Evolutionary conservation across 768 basidiomycete genomes (phyloP).

Genomic region (Hericium rajendrae): DNA sequence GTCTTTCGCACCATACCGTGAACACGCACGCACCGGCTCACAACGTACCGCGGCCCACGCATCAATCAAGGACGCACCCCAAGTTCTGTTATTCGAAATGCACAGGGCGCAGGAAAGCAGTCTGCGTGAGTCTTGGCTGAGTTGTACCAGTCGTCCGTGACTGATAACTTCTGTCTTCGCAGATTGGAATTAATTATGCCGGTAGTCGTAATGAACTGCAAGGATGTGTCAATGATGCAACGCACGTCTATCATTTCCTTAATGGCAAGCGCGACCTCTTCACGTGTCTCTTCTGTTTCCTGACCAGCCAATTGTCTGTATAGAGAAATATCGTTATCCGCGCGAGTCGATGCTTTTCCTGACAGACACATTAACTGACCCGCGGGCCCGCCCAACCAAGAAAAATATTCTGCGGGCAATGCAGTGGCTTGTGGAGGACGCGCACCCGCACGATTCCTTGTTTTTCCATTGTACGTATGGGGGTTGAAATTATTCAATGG

Average conservation of each 20-base stretch:
- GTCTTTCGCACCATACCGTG: not conserved
- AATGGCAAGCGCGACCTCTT: conserved; percentile 10
- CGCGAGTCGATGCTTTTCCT: conserved; percentile 40
- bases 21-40: not conserved
- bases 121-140: not conserved
- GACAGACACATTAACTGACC: conserved; percentile 30
- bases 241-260: conserved; percentile 34
- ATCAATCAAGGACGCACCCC: not conserved
- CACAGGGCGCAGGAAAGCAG: not conserved
- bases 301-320: not conserved
- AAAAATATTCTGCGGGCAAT: conserved; percentile 40
- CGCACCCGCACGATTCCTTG: conserved; percentile 35
- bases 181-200: conserved; percentile 39
- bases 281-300: not conserved
- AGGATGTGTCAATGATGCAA: conserved; percentile 43
- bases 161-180: not conserved
- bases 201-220: conserved; percentile 26
- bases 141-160: not conserved
- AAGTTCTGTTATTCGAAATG: not conserved
- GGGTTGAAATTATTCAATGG: not conserved
- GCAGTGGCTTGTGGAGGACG: conserved; percentile 40
- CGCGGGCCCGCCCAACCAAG: conserved; percentile 31
- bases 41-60: not conserved
- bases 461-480: conserved; percentile 28
- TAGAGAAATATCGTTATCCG: conserved; percentile 30